Evolutionary conservation across 768 basidiomycete genomes (phyloP).

Genomic region (Auricularia heimuer): DNA sequence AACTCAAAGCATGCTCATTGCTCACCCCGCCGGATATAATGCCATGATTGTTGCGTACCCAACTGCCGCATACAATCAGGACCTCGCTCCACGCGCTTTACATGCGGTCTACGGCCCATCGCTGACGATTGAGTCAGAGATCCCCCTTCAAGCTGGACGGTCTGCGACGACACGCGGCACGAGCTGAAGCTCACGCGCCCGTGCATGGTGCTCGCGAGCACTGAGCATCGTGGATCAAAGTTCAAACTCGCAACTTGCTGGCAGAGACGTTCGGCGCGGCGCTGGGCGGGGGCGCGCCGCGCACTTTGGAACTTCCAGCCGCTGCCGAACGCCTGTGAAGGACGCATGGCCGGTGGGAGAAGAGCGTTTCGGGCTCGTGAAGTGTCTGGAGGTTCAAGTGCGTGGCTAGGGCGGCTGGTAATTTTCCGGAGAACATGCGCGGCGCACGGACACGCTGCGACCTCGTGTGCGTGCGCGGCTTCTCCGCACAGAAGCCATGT

Average conservation of each 20-base stretch:
- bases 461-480: too few relatives aligned
- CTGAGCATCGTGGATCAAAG: conserved; percentile 44
- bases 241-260: conserved; percentile 46
- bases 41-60: background rate
- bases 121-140: background rate
- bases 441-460: too few relatives aligned
- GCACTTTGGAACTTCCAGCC: conserved; percentile 35
- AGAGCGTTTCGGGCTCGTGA: conserved; percentile 43
- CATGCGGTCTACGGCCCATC: background rate
- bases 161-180: conserved; percentile 82
- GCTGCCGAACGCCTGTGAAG: conserved; percentile 83
- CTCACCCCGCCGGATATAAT: background rate
- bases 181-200: conserved; percentile 49
- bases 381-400: conserved; percentile 54
- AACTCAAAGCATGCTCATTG: background rate
- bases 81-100: background rate
- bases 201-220: conserved; percentile 54
- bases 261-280: conserved; percentile 83
- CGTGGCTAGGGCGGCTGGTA: conserved; percentile 13
- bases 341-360: conserved; percentile 45
- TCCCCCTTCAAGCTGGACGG: conserved; percentile 43
- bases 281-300: conserved; percentile 33
- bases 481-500: too few relatives aligned
- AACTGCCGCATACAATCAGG: background rate
- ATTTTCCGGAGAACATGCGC: background rate